Percentiles rank a stretch among this genome's conserved stretches.
Evolutionary conservation across 495 filamentous ascomycete genomes (phyloP).

Genomic region (Apiosordaria backusii): DNA sequence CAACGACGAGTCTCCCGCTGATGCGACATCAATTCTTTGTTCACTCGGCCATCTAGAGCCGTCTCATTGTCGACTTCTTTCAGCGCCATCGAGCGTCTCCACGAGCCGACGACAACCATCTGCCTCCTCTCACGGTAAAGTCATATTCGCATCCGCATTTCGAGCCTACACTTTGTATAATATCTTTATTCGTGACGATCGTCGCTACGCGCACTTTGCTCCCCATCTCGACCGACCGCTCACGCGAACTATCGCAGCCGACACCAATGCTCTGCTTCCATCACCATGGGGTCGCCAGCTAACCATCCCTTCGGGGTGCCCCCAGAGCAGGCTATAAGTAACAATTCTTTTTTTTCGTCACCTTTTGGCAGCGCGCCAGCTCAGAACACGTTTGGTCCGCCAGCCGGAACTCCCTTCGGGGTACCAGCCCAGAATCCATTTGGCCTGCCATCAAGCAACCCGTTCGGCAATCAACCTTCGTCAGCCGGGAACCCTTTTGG

Average conservation of each 20-base stretch:
- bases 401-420: slow-evolving; percentile 19
- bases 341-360: slow-evolving; percentile 12
- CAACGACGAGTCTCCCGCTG: not conserved
- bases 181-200: slow-evolving; percentile 3
- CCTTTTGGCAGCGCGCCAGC: slow-evolving; percentile 2
- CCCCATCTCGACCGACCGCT: not conserved
- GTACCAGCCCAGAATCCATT: slow-evolving; percentile 9
- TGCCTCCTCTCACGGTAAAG: slow-evolving; percentile 3
- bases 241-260: slow-evolving; percentile 7
- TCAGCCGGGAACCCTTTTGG: slow-evolving; percentile 12
- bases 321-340: slow-evolving; percentile 7
- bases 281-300: slow-evolving; percentile 26
- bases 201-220: not conserved
- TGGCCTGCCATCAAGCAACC: slow-evolving; percentile 6
- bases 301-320: slow-evolving; percentile 31
- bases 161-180: not conserved
- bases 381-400: slow-evolving; percentile 15
- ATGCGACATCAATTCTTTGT: not conserved
- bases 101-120: not conserved
- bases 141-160: slow-evolving; percentile 2
- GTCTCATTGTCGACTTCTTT: not conserved
- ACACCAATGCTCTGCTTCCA: slow-evolving; percentile 24
- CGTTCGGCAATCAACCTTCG: slow-evolving; percentile 1
- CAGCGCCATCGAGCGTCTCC: not conserved
- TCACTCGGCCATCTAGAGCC: not conserved